These are phyloP conservation scores for Colletotrichum sp. DNA, from an alignment of 2,329 filamentous ascomycete genomes.

Conservation along the genomic window DNA sequence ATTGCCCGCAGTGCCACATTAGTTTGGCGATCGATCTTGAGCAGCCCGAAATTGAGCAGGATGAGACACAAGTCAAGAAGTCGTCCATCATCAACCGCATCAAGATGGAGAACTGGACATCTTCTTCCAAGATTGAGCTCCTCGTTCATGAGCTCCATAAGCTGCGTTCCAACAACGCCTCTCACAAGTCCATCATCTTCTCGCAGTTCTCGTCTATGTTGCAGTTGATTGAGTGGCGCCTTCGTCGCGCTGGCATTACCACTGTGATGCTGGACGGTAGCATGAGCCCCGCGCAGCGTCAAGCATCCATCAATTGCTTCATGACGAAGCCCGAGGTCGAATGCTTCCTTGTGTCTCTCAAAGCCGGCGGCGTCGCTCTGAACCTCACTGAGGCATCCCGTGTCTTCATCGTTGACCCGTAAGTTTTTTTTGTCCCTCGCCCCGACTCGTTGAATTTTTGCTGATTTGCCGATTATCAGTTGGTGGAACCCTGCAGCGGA, in stretches of 20 bases:
- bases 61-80: conserved; percentile 87
- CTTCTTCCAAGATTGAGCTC: conserved; percentile 96
- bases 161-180: conserved; percentile 88
- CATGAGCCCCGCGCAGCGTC: conserved; percentile 93
- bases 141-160: conserved; percentile 94
- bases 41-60: conserved; percentile 93
- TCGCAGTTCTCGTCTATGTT: conserved; percentile 98
- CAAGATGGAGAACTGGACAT: conserved; percentile 98
- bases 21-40: conserved; percentile 89
- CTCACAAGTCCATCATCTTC: conserved; percentile 96
- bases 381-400: conserved; percentile 94
- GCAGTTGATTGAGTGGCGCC: conserved; percentile 94
- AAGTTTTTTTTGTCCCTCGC: conserved; percentile 50
- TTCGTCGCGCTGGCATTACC: conserved; percentile 94
- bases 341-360: conserved; percentile 94
- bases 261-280: conserved; percentile 98
- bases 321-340: conserved; percentile 95
- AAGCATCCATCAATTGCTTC: conserved; percentile 93
- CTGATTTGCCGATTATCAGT: conserved; percentile 46
- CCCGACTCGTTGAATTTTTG: not conserved
- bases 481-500: conserved; percentile 99
- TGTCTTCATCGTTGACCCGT: conserved; percentile 96
- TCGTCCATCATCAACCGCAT: conserved; percentile 98
- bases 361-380: conserved; percentile 93
- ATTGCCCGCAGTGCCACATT: conserved; percentile 93